Conservation (phyloP, 768 basidiomycete genomes). For the Russula sp. region DNA sequence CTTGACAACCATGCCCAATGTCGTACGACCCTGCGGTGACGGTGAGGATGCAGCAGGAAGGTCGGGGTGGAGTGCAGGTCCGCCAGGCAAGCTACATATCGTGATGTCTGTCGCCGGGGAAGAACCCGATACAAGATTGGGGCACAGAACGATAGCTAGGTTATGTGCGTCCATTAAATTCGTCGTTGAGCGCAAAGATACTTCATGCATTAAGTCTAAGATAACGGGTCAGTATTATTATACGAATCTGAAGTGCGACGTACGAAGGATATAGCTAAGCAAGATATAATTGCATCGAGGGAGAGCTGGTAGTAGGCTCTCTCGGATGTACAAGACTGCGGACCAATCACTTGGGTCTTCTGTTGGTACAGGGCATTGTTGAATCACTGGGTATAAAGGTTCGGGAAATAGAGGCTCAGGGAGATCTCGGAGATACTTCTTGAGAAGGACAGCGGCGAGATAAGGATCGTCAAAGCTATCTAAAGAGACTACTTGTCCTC, state of each 20-base stretch:
- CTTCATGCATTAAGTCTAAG: constrained; percentile 71
- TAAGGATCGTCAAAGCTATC: constrained; percentile 70
- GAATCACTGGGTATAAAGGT: constrained; percentile 53
- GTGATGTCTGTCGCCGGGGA: constrained; percentile 64
- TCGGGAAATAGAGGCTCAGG: constrained; percentile 76
- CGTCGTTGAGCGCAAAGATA: constrained; percentile 54
- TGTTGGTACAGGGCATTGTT: constrained; percentile 55
- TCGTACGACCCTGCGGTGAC: constrained; percentile 45
- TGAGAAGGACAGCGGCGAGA: constrained; percentile 77
- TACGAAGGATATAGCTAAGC: constrained; percentile 46
- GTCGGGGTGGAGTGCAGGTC: constrained; percentile 34
- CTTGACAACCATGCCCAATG: constrained; percentile 64
- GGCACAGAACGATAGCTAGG: constrained; percentile 69
- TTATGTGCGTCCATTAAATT: constrained; percentile 85
- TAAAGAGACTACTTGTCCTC: constrained; percentile 75
- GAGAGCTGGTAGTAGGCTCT: constrained; percentile 59
- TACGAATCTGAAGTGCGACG: neutral
- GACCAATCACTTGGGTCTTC: constrained; percentile 49
- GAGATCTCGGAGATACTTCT: constrained; percentile 78
- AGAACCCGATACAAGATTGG: constrained; percentile 67
- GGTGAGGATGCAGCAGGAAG: constrained; percentile 22
- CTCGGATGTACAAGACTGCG: constrained; percentile 57
- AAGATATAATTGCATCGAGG: constrained; percentile 66
- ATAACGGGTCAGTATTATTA: neutral
- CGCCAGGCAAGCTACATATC: constrained; percentile 60